Evolutionary conservation across 1,284 basidiomycete genomes (phyloP).

Genomic region (Papiliotrema terrestris): DNA sequence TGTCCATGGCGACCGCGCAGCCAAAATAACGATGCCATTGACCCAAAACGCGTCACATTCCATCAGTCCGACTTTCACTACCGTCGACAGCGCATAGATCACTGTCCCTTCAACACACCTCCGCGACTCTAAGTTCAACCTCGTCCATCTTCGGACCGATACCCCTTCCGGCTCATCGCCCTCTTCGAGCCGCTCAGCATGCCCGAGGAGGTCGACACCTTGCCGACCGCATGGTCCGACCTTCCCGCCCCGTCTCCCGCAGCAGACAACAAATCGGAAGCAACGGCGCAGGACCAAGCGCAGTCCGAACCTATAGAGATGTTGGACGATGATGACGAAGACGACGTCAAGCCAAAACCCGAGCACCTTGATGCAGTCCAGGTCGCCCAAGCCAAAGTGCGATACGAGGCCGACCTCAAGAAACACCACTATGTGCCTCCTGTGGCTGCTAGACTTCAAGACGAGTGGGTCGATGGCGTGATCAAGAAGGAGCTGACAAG

Average conservation of each 20-base stretch:
- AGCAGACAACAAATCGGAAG: not conserved
- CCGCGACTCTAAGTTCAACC: too few relatives aligned
- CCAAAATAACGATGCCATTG: too few relatives aligned
- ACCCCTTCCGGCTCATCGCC: not conserved
- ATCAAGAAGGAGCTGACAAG: not conserved
- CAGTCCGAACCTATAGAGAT: not conserved
- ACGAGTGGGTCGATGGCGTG: constrained; percentile 31
- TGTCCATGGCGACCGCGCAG: too few relatives aligned
- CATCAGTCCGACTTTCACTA: too few relatives aligned
- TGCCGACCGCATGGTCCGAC: not conserved
- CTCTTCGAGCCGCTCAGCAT: not conserved
- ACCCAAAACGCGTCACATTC: too few relatives aligned
- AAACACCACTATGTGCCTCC: constrained; percentile 26
- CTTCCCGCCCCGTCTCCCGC: too few relatives aligned
- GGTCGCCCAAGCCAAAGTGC: constrained; percentile 19
- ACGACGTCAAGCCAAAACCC: not conserved
- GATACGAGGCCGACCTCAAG: constrained; percentile 30
- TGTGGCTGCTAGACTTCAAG: constrained; percentile 19
- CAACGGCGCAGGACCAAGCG: not conserved
- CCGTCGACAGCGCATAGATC: too few relatives aligned
- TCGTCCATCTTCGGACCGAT: too few relatives aligned
- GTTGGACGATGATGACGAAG: constrained; percentile 2
- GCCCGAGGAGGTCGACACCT: not conserved
- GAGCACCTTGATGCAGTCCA: constrained; percentile 1
- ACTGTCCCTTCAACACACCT: too few relatives aligned